These are phyloP conservation scores for Colletotrichum endophyticum DNA, from an alignment of 2,329 filamentous ascomycete species.

Conservation along the genomic window DNA sequence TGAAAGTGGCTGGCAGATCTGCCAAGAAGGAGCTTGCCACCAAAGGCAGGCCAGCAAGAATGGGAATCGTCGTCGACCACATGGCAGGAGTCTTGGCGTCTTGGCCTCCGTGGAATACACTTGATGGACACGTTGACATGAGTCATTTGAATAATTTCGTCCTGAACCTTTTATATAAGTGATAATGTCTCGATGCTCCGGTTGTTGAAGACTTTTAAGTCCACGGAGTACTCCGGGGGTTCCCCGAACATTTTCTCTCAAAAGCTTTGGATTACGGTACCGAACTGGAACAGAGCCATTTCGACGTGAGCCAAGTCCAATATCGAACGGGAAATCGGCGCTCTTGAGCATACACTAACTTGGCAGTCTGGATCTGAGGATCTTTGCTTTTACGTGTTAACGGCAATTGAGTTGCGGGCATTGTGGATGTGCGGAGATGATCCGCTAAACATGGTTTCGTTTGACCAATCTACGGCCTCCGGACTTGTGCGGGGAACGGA, in stretches of 20 bases:
- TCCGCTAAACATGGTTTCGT: neutral
- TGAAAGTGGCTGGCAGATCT: neutral
- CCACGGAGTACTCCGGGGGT: neutral
- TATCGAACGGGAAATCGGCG: neutral
- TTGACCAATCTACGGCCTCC: conserved; percentile 23
- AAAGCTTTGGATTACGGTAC: neutral
- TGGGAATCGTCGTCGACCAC: neutral
- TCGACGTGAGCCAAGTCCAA: neutral
- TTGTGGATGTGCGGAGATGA: neutral
- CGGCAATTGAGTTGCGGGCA: neutral
- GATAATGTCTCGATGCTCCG: neutral
- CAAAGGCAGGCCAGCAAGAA: neutral
- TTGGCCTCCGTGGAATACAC: neutral
- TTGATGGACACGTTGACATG: neutral
- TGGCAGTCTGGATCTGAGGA: neutral
- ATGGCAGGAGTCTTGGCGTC: neutral
- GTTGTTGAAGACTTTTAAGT: neutral
- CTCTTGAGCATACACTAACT: neutral
- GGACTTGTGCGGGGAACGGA: neutral
- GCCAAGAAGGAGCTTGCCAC: neutral
- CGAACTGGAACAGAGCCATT: neutral
- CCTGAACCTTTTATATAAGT: neutral
- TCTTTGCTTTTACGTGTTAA: neutral
- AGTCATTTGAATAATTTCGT: neutral
- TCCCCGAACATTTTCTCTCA: neutral